These are phyloP conservation scores for Suillus ampliporus DNA, from an alignment of 768 basidiomycete species.

Conservation along the genomic window DNA sequence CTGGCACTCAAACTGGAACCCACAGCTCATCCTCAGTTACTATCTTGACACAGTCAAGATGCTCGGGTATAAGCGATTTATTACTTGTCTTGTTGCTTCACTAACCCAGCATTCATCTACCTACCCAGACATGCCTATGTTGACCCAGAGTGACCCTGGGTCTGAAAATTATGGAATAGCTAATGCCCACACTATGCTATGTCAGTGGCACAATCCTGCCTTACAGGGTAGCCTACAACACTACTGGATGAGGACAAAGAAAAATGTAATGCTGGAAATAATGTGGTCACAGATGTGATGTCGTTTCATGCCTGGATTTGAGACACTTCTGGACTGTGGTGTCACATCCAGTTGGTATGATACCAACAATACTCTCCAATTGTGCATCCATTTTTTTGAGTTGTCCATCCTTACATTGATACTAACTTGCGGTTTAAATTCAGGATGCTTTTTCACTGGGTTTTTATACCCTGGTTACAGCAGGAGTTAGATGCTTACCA, in stretches of 20 bases:
- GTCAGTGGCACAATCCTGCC: constrained; percentile 45
- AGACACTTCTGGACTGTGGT: constrained; percentile 39
- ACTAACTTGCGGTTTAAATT: not conserved
- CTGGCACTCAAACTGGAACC: constrained; percentile 34
- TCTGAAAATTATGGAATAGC: constrained; percentile 51
- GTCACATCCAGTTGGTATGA: constrained; percentile 35
- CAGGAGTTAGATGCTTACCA: too few species aligned
- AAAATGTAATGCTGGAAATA: constrained; percentile 34
- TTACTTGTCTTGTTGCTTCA: constrained; percentile 13
- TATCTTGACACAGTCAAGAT: constrained; percentile 21
- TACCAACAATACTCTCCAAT: constrained; percentile 11
- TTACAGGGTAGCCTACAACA: constrained; percentile 48
- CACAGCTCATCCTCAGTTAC: constrained; percentile 23
- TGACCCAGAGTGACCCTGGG: constrained; percentile 52
- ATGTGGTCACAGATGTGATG: not conserved
- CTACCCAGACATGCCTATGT: constrained; percentile 37
- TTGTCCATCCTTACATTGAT: too few species aligned
- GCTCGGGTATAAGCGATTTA: constrained; percentile 22
- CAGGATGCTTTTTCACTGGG: too few species aligned
- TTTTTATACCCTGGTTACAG: too few species aligned
- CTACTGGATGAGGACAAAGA: constrained; percentile 36
- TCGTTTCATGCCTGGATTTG: constrained; percentile 35
- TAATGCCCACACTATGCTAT: constrained; percentile 45
- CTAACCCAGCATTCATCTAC: constrained; percentile 23
- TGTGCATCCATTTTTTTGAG: too few species aligned